Percentiles rank a stretch among this genome's conserved stretches.
Evolutionary conservation across 176 grass and related monocot genomes (phyloP).

Genomic region (Avena insularis): DNA sequence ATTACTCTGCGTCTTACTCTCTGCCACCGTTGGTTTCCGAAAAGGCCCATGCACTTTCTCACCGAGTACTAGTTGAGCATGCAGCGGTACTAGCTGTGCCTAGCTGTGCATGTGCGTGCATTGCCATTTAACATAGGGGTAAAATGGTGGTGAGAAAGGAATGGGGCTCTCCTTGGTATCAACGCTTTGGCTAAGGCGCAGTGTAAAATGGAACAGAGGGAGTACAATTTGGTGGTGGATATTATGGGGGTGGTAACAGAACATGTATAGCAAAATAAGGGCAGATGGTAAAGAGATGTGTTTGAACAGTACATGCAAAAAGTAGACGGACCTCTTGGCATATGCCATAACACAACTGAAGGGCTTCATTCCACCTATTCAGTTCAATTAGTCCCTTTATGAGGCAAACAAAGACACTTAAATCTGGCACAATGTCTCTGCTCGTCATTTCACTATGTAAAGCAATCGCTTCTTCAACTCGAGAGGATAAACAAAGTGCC

Average conservation of each 20-base stretch:
- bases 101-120: too few relatives aligned
- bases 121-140: too few relatives aligned
- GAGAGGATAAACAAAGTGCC: slow-evolving; percentile 82
- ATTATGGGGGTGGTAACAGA: not conserved
- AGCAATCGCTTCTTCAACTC: slow-evolving; percentile 79
- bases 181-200: too few relatives aligned
- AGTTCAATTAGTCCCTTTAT: slow-evolving; percentile 72
- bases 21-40: too few relatives aligned
- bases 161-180: too few relatives aligned
- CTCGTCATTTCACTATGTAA: slow-evolving; percentile 80
- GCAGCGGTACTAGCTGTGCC: too few relatives aligned
- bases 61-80: too few relatives aligned
- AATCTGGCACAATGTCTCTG: slow-evolving; percentile 61
- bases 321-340: slow-evolving; percentile 72
- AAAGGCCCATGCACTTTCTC: too few relatives aligned
- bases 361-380: slow-evolving; percentile 85
- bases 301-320: slow-evolving; percentile 21
- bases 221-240: not conserved
- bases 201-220: too few relatives aligned
- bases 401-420: slow-evolving; percentile 75
- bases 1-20: too few relatives aligned
- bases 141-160: too few relatives aligned
- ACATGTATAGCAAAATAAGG: slow-evolving; percentile 24
- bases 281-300: slow-evolving; percentile 16
- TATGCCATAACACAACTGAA: slow-evolving; percentile 79